Base-by-base conservation (phyloP, 441 rosid genomes). In the Manihot esculenta region DNA sequence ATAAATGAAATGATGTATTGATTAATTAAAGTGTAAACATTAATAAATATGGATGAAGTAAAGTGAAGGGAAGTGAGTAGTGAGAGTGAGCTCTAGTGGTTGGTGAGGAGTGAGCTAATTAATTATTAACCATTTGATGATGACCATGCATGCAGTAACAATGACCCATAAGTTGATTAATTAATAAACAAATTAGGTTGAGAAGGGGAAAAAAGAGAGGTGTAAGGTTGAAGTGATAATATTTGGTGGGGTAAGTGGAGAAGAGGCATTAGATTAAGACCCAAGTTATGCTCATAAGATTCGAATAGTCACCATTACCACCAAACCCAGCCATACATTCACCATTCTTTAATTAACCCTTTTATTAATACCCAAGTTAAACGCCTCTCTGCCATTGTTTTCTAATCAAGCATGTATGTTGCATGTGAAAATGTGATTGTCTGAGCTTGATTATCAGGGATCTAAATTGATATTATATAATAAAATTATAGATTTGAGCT, bases 211-310 rank as follows among this genome's bases (percentile, higher is more conserved):
- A 47, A 20, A 61, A 26, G 59, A n/a, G n/a, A n/a, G 64, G 66
- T 68, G 85, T 79, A 47, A 21, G 63, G 65, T 70, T 79, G 23
- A 77, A 77, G 81, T 55, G 69, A 75, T 53, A 50, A 24, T 20
- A 9, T n/a, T 3, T 27, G 47, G 47, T 62, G 74, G 59, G 70
- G 58, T 47, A 56, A 17, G 61, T 26, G 33, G n/a, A 73, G 67
- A 62, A 72, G 64, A 64, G n/a, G 45, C 41, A 33, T 72, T 74
- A 27, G 76, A 79, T 79, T 82, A 77, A 49, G 68, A 57, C 55
- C 64, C 71, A 74, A 71, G 78, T 77, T 74, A 69, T 71, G 55
- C 64, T 69, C 72, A 59, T 47, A 27, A 58, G 42, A 35, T 72
- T 7, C 50, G 68, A 74, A 68, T 75, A 75, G 38, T 56, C 44